phyloP scores from a whole-genome alignment of 1,284 basidiomycete genomes.

The Cryptococcus depauperatus region DNA sequence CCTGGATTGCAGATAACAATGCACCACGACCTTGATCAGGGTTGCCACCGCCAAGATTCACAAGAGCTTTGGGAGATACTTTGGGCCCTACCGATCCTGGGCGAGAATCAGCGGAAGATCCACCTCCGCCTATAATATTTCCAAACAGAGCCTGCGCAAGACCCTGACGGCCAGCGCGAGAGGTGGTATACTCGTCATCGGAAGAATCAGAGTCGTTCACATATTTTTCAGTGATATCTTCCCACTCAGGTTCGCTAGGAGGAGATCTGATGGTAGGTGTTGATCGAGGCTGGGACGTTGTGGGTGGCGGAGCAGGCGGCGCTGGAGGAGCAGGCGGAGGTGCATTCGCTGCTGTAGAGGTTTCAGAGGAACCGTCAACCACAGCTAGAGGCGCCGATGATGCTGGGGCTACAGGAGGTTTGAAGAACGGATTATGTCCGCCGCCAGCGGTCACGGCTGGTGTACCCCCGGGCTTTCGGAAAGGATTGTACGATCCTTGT shows the following conservation, averaged over 20 bases:
- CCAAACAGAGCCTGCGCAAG: constrained; percentile 75
- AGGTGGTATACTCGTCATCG: constrained; percentile 76
- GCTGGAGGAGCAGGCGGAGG: constrained; percentile 32
- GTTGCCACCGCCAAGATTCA: constrained; percentile 41
- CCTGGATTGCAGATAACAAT: constrained; percentile 72
- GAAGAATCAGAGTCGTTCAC: constrained; percentile 54
- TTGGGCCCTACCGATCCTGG: constrained; percentile 44
- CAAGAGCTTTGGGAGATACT: constrained; percentile 43
- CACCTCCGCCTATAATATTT: constrained; percentile 46
- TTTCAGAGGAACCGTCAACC: not conserved
- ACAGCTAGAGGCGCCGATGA: constrained; percentile 9
- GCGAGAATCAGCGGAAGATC: constrained; percentile 24
- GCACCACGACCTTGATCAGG: constrained; percentile 50
- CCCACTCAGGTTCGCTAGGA: constrained; percentile 74
- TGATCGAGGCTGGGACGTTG: constrained; percentile 14
- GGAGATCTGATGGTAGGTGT: constrained; percentile 21
- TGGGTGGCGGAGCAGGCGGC: constrained; percentile 37
- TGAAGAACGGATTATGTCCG: constrained; percentile 48
- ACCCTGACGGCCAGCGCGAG: constrained; percentile 58
- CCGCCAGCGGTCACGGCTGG: constrained; percentile 16
- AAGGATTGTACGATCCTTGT: constrained; percentile 37
- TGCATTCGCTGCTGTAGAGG: constrained; percentile 28
- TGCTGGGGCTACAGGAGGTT: constrained; percentile 38
- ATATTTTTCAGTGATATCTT: constrained; percentile 65
- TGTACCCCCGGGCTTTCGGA: constrained; percentile 45